These are phyloP conservation scores for Yamadazyma mexicana DNA, from an alignment of 1,139 yeast species.

Conservation along the genomic window DNA sequence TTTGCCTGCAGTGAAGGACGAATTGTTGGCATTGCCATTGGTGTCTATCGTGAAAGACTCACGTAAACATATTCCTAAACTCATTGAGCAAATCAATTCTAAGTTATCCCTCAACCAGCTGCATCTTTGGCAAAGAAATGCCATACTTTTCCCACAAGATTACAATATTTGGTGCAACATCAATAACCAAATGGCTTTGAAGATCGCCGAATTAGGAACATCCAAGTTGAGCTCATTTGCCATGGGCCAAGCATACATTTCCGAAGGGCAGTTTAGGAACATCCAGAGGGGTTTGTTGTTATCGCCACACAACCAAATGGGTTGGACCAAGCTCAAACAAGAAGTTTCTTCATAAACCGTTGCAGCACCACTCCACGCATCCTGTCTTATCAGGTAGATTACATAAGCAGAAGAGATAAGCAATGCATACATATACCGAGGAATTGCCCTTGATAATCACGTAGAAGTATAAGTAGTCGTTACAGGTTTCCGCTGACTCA, in stretches of 20 bases:
- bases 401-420: no score
- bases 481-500: no score
- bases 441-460: no score
- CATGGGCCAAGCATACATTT: constrained; percentile 52
- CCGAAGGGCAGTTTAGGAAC: constrained; percentile 47
- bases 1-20: constrained; percentile 64
- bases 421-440: no score
- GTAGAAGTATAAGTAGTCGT: no score
- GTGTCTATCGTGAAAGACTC: constrained; percentile 50
- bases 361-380: no score
- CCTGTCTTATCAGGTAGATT: no score
- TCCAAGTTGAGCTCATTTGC: constrained; percentile 54
- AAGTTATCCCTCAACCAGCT: constrained; percentile 23
- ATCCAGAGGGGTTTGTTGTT: constrained; percentile 57
- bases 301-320: constrained; percentile 22
- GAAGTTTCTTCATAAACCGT: not conserved
- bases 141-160: constrained; percentile 73
- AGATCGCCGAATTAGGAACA: constrained; percentile 48
- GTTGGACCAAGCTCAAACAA: not conserved
- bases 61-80: constrained; percentile 55
- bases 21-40: constrained; percentile 54
- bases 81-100: constrained; percentile 54
- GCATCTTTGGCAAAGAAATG: constrained; percentile 65
- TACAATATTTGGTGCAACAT: constrained; percentile 67
- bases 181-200: constrained; percentile 45